Percentiles rank a stretch among this genome's conserved stretches.
Conservation (phyloP, 2,329 filamentous ascomycete species). For the Monosporascus cannonballus region DNA sequence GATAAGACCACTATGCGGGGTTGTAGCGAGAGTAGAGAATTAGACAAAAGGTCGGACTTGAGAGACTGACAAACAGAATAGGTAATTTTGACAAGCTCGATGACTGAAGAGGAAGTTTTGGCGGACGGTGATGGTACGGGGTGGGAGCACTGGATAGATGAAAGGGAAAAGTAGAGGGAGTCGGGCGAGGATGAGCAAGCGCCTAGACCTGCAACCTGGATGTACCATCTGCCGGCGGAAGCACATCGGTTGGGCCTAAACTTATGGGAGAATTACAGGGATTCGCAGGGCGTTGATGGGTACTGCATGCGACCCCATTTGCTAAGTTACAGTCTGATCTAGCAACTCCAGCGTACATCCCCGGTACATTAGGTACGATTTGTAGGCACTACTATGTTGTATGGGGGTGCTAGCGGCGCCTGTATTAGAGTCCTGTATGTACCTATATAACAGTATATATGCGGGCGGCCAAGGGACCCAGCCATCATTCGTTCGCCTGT, state of each 20-base stretch:
- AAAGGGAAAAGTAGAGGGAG: not conserved
- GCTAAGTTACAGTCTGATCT: not conserved
- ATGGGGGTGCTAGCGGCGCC: no score
- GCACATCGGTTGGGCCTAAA: not conserved
- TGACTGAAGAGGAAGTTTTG: not conserved
- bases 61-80: no score
- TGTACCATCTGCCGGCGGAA: not conserved
- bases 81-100: not conserved
- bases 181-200: not conserved
- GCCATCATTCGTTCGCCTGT: no score
- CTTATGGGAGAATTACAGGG: conserved; percentile 1
- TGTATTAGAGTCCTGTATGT: not conserved
- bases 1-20: no score
- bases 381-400: no score
- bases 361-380: no score
- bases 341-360: no score
- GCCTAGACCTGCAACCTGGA: not conserved
- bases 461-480: not conserved
- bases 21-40: no score
- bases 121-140: not conserved
- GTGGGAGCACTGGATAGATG: not conserved
- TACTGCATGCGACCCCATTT: not conserved
- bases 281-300: not conserved
- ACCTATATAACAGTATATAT: not conserved
- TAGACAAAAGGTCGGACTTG: no score